phyloP scores from a whole-genome alignment of 192 early-diverging fungal genomes.

The Entrophospora sp. region DNA sequence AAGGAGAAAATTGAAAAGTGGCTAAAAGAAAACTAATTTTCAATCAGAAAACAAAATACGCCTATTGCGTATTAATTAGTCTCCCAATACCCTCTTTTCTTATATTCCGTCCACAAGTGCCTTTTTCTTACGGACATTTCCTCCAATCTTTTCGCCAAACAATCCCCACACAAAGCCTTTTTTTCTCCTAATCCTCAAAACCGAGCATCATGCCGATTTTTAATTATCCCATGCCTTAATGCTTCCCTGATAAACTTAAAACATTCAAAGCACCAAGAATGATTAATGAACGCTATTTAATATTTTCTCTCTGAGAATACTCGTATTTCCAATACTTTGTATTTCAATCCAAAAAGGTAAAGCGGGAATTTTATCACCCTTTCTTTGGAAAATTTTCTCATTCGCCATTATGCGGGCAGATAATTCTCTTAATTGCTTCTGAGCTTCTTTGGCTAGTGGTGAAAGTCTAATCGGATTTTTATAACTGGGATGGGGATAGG shows the following conservation, averaged over 20 bases:
- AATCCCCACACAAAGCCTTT: slow-evolving; percentile 1
- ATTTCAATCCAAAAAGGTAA: slow-evolving; percentile 10
- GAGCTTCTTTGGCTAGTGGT: not conserved
- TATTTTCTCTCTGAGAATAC: no score
- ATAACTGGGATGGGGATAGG: slow-evolving; percentile 3
- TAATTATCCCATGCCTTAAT: slow-evolving; percentile 1
- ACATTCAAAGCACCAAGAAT: slow-evolving; percentile 1
- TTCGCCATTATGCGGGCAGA: no score
- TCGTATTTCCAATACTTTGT: no score
- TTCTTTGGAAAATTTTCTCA: no score
- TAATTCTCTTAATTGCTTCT: no score
- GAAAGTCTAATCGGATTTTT: slow-evolving; percentile 11
- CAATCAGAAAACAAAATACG: not conserved
- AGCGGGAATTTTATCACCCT: slow-evolving; percentile 5
- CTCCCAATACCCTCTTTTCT: slow-evolving; percentile 3
- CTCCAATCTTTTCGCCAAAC: slow-evolving; percentile 1
- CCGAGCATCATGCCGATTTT: slow-evolving; percentile 10
- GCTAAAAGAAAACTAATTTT: not conserved
- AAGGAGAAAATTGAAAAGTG: not conserved
- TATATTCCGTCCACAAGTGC: not conserved
- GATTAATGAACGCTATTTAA: slow-evolving; percentile 7
- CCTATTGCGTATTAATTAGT: slow-evolving; percentile 9
- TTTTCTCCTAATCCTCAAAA: slow-evolving; percentile 3
- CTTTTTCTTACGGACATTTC: not conserved
- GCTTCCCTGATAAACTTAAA: slow-evolving; percentile 1